Evolutionary conservation across 2,329 filamentous ascomycete genomes (phyloP).

Genomic region (Aspergillus brunneoviolaceus): DNA sequence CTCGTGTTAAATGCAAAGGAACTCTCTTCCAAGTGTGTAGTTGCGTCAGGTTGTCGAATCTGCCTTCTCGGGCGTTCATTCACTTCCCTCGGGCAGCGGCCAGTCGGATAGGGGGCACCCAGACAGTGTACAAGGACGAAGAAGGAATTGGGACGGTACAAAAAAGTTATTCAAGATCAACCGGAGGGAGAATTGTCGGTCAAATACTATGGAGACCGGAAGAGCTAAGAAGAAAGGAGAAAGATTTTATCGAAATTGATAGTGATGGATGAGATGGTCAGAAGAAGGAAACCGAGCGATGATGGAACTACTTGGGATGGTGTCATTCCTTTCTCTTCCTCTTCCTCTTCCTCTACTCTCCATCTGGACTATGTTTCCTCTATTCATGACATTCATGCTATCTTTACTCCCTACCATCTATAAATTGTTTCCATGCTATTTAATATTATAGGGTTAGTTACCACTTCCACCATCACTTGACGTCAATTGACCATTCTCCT

Average conservation of each 20-base stretch:
- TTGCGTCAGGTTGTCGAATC: not conserved
- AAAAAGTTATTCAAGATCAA: not conserved
- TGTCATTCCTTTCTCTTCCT: not conserved
- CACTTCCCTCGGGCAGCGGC: not conserved
- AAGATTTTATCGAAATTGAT: not conserved
- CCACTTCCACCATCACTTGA: too few relatives aligned
- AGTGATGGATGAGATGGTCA: not conserved
- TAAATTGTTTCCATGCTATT: too few relatives aligned
- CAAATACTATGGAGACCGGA: too few relatives aligned
- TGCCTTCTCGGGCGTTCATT: not conserved
- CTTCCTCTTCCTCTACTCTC: not conserved
- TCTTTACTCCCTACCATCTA: too few relatives aligned
- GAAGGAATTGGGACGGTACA: not conserved
- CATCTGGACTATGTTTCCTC: too few relatives aligned
- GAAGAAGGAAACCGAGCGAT: not conserved
- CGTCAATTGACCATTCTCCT: too few relatives aligned
- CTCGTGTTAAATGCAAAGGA: not conserved
- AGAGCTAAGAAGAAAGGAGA: not conserved
- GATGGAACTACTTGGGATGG: not conserved
- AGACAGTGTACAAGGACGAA: not conserved
- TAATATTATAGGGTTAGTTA: too few relatives aligned
- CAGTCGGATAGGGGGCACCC: not conserved
- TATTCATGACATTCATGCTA: too few relatives aligned
- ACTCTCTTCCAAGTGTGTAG: not conserved
- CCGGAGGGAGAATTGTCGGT: too few relatives aligned